Base-by-base conservation (phyloP, 2,329 filamentous ascomycete species). In the Pezicula radicicola region DNA sequence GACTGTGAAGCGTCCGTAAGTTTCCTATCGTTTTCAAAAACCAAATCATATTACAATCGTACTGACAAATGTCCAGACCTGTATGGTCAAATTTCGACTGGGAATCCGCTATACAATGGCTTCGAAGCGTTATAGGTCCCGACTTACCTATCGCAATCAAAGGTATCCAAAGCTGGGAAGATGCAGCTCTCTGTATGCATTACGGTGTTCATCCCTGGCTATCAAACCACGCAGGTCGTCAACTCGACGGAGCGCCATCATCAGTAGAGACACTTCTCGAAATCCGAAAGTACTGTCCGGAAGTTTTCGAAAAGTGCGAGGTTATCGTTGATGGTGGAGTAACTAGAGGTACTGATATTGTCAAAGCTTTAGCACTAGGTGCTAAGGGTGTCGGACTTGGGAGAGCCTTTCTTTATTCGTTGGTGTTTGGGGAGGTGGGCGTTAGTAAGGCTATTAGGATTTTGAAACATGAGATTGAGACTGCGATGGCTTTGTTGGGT, bases 311-410 rank as follows among this genome's bases (percentile, higher is more conserved):
- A 28, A 36, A 53, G 37, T 48, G 47, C 33, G 74, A 79, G 59
- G 73, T 85, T 55, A 83, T 83, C 72, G 85, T 76, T 62, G 81
- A 85, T 66, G 81, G 77, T 1, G 82, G 83, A 3, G 68, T 85
- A 1, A 70, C 80, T 1, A 75, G 77, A 8, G 80, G 77, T 2
- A 73, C 76, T 16, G 82, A 85, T 60, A 73, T 84, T 8, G 74
- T 81, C 62, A 85, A 85, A 62, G 80, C 81, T 1, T 68, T 85
- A 10, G 79, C 80, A 1, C 66, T 85, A 9, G 82, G 83, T 4
- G 83, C 81, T 0, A 80, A 78, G 58, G 84, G 83, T 56, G 80
- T 84, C 25, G 83, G 84, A 51, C 70, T 86, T 1, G 83, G 83
- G 0, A 65, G 83, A 2, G 16, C 51, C 2, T 70, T 77, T 59